phyloP scores from a whole-genome alignment of 345 rosid genomes.

The Acer saccharum region DNA sequence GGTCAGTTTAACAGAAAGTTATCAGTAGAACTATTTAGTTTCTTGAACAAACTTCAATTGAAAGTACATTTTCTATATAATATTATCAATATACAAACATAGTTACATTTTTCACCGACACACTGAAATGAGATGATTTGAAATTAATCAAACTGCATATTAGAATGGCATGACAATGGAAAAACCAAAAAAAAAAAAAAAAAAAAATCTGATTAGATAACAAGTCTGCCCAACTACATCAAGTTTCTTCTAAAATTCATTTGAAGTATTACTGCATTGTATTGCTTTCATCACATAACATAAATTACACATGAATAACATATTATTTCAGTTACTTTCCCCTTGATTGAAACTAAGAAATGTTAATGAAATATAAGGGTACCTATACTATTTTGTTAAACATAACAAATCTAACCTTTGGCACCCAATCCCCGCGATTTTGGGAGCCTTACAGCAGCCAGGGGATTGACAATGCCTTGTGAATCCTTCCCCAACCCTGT shows the following conservation, averaged over 20 bases:
- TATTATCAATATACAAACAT: neutral
- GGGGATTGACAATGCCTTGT: slow-evolving; percentile 72
- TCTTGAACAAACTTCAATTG: too few species aligned
- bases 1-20: too few species aligned
- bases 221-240: neutral
- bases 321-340: too few species aligned
- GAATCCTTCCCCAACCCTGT: slow-evolving; percentile 76
- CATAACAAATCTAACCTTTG: slow-evolving; percentile 27
- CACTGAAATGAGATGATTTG: too few species aligned
- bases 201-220: neutral
- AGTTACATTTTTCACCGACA: neutral
- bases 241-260: neutral
- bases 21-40: neutral
- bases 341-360: neutral
- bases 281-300: neutral
- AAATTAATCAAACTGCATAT: neutral
- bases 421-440: slow-evolving; percentile 81
- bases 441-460: slow-evolving; percentile 59
- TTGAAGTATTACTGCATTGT: neutral
- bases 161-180: neutral
- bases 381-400: neutral
- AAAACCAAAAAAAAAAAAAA: too few species aligned
- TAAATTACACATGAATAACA: neutral
- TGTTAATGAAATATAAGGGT: slow-evolving; percentile 2
- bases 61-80: too few species aligned